Evolutionary conservation across 169 alveolate genomes (phyloP), one percentile per base, ranked within the genome.

Genomic region (Plasmodium cynomolgi): DNA sequence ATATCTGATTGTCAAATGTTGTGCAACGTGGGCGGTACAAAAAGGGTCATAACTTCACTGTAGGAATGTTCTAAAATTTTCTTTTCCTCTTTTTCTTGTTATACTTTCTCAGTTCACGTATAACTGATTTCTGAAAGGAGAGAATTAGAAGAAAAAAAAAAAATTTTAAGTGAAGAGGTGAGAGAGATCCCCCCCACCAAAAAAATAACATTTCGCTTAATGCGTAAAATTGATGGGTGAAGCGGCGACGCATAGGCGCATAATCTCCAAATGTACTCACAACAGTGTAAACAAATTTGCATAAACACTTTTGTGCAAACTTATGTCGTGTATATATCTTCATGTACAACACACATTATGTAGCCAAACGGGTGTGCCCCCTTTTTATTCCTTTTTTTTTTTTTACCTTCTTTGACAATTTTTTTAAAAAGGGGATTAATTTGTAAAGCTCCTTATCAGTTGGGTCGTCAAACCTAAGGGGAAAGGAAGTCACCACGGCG

Each of bases 401-500:
- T 79, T 44, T 93, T 90, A 86, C 92, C 77, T 92, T 94, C 94
- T 39, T 91, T 39, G 96, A 92, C 20, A 94, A 81, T 79, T 90
- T 95, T 41, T 86, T 94, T 54, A 97, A 93, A 37, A 97, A 92
- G 11, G 98, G 98, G 26, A 97, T 88, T 37, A 97, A 83, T 84
- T 97, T 97, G 80, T 82, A 92, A 31, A 97, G 93, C 84, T 97
- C 98, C n/a, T 93, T 88, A 82, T 97, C 99, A 15, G 44, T 85
- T 41, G 95, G 95, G 75, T 97, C 98, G 80, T 96, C 97, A 93
- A 96, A 97, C 97, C 97, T 96, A 93, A 73, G 26, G 37, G 37
- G 80, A 3, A 90, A 50, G 62, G 23, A 62, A 72, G 9, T 81
- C 33, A 75, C 26, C 50, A 50, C 37, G 17, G 37, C 34, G 34